Evolutionary conservation across 176 grass and related monocot species (phyloP).

Genomic region (Oryza officinalis): DNA sequence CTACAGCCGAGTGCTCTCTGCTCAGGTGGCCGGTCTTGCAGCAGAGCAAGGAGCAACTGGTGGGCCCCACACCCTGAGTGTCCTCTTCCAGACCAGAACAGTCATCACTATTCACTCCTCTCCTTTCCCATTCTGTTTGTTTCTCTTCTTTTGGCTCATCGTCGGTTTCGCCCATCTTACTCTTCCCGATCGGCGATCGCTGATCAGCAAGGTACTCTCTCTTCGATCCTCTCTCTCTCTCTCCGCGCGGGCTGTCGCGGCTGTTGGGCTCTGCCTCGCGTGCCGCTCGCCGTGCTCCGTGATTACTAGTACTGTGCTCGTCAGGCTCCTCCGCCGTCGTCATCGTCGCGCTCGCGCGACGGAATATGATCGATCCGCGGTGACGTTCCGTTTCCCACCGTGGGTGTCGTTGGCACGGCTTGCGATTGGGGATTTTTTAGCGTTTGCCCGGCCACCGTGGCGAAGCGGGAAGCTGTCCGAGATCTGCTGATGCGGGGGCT

Average conservation of each 20-base stretch:
- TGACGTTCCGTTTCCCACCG: neutral
- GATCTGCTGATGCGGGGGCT: neutral
- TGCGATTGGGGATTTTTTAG: neutral
- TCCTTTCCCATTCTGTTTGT: neutral
- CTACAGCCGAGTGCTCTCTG: too few species aligned
- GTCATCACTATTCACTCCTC: neutral
- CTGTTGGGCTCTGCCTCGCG: neutral
- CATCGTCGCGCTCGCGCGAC: neutral
- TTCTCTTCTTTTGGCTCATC: neutral
- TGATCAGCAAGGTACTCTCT: neutral
- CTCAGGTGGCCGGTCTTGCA: too few species aligned
- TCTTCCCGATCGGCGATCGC: neutral
- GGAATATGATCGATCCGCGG: neutral
- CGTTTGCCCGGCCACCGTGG: neutral
- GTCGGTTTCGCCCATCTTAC: neutral
- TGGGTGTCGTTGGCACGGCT: neutral
- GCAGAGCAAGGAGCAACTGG: too few species aligned
- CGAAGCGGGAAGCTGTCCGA: neutral
- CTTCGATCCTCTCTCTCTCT: neutral
- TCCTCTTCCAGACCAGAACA: neutral
- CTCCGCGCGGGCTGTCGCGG: neutral
- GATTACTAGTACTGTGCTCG: neutral
- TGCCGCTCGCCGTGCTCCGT: neutral
- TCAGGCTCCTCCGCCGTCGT: neutral
- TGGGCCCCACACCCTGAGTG: too few species aligned